Conservation (phyloP, 1,139 yeast genomes). For the Hemisphaericaspora subhashii region DNA sequence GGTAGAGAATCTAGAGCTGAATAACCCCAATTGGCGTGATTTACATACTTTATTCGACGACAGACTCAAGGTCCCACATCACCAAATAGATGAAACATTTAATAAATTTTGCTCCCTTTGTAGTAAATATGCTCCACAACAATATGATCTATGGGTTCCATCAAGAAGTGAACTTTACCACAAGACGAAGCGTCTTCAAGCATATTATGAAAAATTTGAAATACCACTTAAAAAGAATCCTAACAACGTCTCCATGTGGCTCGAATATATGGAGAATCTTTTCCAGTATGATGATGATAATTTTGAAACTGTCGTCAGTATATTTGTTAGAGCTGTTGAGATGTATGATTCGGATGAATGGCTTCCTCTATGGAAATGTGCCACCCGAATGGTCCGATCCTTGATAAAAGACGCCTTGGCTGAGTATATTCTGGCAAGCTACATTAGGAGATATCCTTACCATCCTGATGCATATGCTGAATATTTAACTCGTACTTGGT, state of each 20-base stretch:
- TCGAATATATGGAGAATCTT: slow-evolving; percentile 30
- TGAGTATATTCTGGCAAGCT: background rate
- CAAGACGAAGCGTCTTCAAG: slow-evolving; percentile 26
- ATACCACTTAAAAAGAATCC: slow-evolving; percentile 19
- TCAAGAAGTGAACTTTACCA: slow-evolving; percentile 37
- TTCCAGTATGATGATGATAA: slow-evolving; percentile 22
- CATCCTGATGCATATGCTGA: background rate
- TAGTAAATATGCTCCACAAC: slow-evolving; percentile 23
- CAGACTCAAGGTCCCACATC: slow-evolving; percentile 46
- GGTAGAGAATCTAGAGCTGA: slow-evolving; percentile 11
- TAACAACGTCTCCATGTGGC: slow-evolving; percentile 26
- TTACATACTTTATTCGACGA: slow-evolving; percentile 28
- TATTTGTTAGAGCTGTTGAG: no score
- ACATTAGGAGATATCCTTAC: slow-evolving; percentile 7
- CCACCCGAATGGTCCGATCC: slow-evolving; percentile 2
- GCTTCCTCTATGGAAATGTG: slow-evolving; percentile 32
- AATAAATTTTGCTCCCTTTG: slow-evolving; percentile 45
- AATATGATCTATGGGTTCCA: slow-evolving; percentile 42
- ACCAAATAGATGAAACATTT: slow-evolving; percentile 41
- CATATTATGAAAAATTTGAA: slow-evolving; percentile 31
- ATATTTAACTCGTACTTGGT: slow-evolving; percentile 5
- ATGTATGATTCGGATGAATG: slow-evolving; percentile 16
- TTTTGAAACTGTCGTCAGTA: no score
- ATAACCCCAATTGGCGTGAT: slow-evolving; percentile 16
- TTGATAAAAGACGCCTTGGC: background rate